Base-by-base conservation (phyloP, 148 eudicot species). In the Camellia sinensis region DNA sequence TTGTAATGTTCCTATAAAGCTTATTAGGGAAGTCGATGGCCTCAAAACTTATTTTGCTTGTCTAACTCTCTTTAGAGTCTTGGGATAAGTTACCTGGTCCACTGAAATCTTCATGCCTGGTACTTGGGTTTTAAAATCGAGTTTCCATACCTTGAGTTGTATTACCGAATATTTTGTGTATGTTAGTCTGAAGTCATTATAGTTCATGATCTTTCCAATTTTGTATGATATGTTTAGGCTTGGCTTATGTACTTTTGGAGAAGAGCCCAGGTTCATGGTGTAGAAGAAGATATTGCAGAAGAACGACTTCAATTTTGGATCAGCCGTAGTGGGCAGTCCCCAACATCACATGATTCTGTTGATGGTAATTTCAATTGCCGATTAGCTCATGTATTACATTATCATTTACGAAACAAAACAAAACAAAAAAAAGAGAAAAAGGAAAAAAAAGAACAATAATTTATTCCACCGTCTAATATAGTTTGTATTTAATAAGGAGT, bases 251-350 rank as follows among this genome's bases (percentile, higher is more conserved):
- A 81, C 62, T 76, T 81, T 40, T 81, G 83, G 83, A 71, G 80
- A 59, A 67, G 83, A 81, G 83, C 83, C 52, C 76, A 68, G 59
- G 75, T 70, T 46, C 76, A 81, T 54, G 75, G 76, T 69, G 83
- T 81, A 78, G 83, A 81, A 81, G 80, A 81, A 29, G 83, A 81
- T 76, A 76, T 81, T 59, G 83, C 83, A 67, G 83, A 81, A 57
- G 83, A 81, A 63, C 80, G 71, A 37, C 76, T 81, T 81, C 80
- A 81, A 40, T 76, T 67, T 77, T 81, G 83, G 83, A 81, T 76
- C 52, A 81, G 76, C 75, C 83, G 63, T 18, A 61, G 56, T 46
- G 80, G 80, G 75, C 83, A 81, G 69, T 67, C 83, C 69, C 64
- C 83, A n/a, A 68, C 83, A 57, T 75, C 83, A 48, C 80, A 81